Evolutionary conservation across 176 grass and related monocot genomes (phyloP).

Genomic region (Microstegium vimineum): DNA sequence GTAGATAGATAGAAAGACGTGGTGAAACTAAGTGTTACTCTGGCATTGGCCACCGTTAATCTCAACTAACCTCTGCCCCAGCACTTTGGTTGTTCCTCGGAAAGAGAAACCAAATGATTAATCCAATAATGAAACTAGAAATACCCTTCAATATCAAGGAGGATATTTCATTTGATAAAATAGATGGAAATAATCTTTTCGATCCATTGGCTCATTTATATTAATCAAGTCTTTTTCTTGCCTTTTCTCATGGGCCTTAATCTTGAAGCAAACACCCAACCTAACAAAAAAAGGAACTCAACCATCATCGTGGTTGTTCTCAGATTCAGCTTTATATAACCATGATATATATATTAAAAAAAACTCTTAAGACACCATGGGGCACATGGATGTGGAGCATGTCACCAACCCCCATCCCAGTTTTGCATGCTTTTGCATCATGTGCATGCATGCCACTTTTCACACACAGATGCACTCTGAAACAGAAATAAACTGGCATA

Average conservation of each 20-base stretch:
- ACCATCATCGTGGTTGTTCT: slow-evolving; percentile 10
- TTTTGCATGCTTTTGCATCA: slow-evolving; percentile 2
- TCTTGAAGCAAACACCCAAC: slow-evolving; percentile 43
- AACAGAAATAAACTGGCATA: background rate
- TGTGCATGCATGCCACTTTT: slow-evolving; percentile 2
- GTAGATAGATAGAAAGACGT: too few relatives aligned
- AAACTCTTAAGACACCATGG: background rate
- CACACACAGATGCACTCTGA: background rate
- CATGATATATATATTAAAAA: background rate
- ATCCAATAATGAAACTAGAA: background rate
- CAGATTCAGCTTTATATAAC: slow-evolving; percentile 27
- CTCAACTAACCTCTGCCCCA: background rate
- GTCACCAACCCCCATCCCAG: slow-evolving; percentile 26
- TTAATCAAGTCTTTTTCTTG: slow-evolving; percentile 31
- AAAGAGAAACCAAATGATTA: background rate
- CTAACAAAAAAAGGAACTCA: slow-evolving; percentile 27
- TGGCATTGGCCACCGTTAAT: too few relatives aligned
- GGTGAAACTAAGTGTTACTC: too few relatives aligned
- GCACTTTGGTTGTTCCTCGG: background rate
- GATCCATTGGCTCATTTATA: background rate
- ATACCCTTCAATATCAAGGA: background rate
- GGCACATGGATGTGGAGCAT: slow-evolving; percentile 15
- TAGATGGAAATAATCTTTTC: background rate
- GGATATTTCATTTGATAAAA: background rate
- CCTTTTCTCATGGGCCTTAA: slow-evolving; percentile 37